Evolutionary conservation across 1,139 yeast species (phyloP).

Genomic region (Sugiyamaella castrensis): DNA sequence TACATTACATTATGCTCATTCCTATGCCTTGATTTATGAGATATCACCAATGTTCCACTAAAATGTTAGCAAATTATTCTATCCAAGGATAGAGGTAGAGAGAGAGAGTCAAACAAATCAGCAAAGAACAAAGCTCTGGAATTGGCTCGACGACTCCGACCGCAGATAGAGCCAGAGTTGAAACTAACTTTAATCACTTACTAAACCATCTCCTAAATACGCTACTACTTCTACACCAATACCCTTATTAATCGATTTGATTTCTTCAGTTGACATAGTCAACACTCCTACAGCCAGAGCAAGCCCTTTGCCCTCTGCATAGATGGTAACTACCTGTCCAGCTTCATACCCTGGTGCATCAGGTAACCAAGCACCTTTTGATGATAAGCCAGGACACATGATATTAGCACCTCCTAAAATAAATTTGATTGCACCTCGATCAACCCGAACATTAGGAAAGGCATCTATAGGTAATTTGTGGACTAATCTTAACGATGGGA

Average conservation of each 20-base stretch:
- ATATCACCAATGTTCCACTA: conserved; percentile 5
- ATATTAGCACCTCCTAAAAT: conserved; percentile 92
- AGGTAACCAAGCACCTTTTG: conserved; percentile 84
- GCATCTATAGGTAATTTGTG: conserved; percentile 54
- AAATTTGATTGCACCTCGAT: conserved; percentile 94
- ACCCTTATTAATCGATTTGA: conserved; percentile 78
- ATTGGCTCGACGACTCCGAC: too few relatives aligned
- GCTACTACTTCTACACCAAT: conserved; percentile 85
- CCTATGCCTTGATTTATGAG: neutral
- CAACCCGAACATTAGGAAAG: conserved; percentile 87
- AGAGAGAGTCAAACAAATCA: too few relatives aligned
- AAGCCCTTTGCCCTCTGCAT: conserved; percentile 89
- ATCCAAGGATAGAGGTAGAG: conserved; percentile 7
- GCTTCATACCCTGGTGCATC: conserved; percentile 49
- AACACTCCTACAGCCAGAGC: conserved; percentile 89
- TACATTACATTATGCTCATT: neutral
- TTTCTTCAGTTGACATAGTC: conserved; percentile 86
- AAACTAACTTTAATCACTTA: conserved; percentile 4
- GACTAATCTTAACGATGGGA: conserved; percentile 73
- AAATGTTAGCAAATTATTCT: too few relatives aligned
- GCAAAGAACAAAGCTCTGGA: too few relatives aligned
- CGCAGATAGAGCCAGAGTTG: too few relatives aligned
- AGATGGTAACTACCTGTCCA: conserved; percentile 71
- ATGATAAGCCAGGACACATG: conserved; percentile 97
- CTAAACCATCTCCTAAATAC: conserved; percentile 83